Base-by-base conservation (phyloP, 805 yeast species). In the Kodamaea kakaduensis region DNA sequence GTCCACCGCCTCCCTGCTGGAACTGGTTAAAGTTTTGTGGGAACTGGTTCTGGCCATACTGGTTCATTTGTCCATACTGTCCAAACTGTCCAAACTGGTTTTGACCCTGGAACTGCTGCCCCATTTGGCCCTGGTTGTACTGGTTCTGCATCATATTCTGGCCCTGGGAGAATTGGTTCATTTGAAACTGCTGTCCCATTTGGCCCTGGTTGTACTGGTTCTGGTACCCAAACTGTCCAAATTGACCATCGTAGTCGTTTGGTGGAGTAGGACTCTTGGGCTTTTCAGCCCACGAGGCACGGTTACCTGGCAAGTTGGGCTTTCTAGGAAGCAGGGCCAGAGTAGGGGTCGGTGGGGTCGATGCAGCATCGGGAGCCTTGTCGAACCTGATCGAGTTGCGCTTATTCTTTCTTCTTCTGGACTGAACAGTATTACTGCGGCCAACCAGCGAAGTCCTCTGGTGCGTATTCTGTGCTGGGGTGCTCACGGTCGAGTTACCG, bases 301-400 rank as follows among this genome's bases (percentile, higher is more conserved):
- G 29, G 17, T 32, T 33, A 21, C 33, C 32, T 6, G 37, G 31
- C 29, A 40, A 29, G 30, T 38, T 44, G 2, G 48, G 48, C 37
- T 49, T 47, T 36, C 45, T 53, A 15, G 54, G 47, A 19, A 52
- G 30, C 22, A 38, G 41, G 20, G 46, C 34, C 36, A 45, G 54
- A 4, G 50, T 40, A 17, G 44, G 48, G 28, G 45, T 31, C 14
- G 51, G 42, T 16, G 52, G 52, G 21, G 52, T 47, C 18, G 34
- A 41, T 14, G 47, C 34, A 13, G 47, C 44, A 25, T 50, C 57
- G 3, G 50, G 41, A n/a, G 42, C 50, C 17, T 38, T 41, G 37
- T 59, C 61, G 36, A 58, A 44, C 38, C 61, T 47, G 35, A 55
- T 38, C 2, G 66, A 59, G 37, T 53, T 59, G 36, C 68, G 51